phyloP scores from a whole-genome alignment of 495 filamentous ascomycete species.

The Neurospora sp. region DNA sequence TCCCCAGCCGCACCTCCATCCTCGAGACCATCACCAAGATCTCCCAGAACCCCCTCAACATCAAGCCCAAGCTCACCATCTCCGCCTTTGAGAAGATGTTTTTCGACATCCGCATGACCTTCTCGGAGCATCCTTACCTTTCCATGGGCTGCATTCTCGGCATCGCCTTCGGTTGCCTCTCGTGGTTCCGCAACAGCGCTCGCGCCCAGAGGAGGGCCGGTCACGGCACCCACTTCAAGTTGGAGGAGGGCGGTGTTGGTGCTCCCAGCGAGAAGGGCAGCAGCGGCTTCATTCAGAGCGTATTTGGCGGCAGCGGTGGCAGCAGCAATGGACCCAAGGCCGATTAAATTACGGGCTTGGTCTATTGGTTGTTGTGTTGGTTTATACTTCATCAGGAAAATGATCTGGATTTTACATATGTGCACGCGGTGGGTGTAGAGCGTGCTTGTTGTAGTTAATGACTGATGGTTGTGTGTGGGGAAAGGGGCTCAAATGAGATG shows the following conservation, averaged over 20 bases:
- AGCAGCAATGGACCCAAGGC: slow-evolving; percentile 6
- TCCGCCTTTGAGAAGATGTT: slow-evolving; percentile 65
- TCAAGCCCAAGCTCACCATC: slow-evolving; percentile 79
- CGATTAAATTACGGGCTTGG: slow-evolving; percentile 1
- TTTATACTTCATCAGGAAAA: neutral
- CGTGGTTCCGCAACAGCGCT: slow-evolving; percentile 9
- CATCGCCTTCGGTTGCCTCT: slow-evolving; percentile 32
- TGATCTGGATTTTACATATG: neutral
- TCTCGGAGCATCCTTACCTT: slow-evolving; percentile 62
- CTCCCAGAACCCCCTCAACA: slow-evolving; percentile 60
- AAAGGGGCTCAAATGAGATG: neutral
- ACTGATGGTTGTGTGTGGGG: neutral
- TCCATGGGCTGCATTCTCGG: slow-evolving; percentile 52
- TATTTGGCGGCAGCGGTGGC: neutral
- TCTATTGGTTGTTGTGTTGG: neutral
- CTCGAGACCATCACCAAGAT: slow-evolving; percentile 84
- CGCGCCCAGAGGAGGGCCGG: neutral
- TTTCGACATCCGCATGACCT: slow-evolving; percentile 60
- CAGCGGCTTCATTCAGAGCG: neutral
- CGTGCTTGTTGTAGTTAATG: neutral
- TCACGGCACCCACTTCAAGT: slow-evolving; percentile 4
- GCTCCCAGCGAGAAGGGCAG: neutral
- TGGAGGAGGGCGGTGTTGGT: slow-evolving; percentile 4
- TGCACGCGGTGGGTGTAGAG: neutral
- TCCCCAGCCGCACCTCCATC: slow-evolving; percentile 86